Evolutionary conservation across 2,329 filamentous ascomycete species (phyloP), one percentile per base, ranked within the genome.

Genomic region (Chrysoporthe deuterocubensis): DNA sequence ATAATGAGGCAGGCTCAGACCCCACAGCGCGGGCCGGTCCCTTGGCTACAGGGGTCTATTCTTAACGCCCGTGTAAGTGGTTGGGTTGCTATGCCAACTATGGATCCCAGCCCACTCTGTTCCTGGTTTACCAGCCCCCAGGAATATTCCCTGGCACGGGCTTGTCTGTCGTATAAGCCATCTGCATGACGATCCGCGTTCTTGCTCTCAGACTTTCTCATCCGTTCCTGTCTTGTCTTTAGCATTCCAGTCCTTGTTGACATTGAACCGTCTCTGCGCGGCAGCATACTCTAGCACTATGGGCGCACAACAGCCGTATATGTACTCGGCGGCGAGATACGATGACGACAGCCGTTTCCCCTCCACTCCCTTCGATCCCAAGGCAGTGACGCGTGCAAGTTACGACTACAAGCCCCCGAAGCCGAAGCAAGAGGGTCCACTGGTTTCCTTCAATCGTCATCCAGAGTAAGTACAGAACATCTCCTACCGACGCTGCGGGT

Each of bases 361-460:
- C 76, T 81, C 78, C 77, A 81, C 74, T 75, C 81, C 77, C n/a
- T 97, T 96, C 79, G 94, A 97, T 74, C 94, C 95, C 61, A 96
- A 94, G 78, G 91, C 92, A 69, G 86, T 94, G 61, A 94, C 93
- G 32, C 87, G 93, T 76, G 91, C 92, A 70, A 95, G 92, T 80
- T 92, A 88, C 83, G 82, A 88, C 75, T 86, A 88, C 14, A 87
- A 87, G 65, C 82, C 87, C 52, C 83, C 80, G 37, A 89, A 85
- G 74, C 84, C 87, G 54, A 90, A 91, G 83, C 86, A 84, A 57
- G 84, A 92, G 64, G 94, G 93, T 0, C 94, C 93, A 14, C 81
- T 96, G 71, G 81, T 97, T 71, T 87, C 91, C 69, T 91, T 97
- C 83, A 96, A 96, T 78, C 86, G 87, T 67, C 94, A 97, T 78